These are phyloP conservation scores for Neurospora sp. DNA, from an alignment of 495 filamentous ascomycete genomes.

Conservation along the genomic window DNA sequence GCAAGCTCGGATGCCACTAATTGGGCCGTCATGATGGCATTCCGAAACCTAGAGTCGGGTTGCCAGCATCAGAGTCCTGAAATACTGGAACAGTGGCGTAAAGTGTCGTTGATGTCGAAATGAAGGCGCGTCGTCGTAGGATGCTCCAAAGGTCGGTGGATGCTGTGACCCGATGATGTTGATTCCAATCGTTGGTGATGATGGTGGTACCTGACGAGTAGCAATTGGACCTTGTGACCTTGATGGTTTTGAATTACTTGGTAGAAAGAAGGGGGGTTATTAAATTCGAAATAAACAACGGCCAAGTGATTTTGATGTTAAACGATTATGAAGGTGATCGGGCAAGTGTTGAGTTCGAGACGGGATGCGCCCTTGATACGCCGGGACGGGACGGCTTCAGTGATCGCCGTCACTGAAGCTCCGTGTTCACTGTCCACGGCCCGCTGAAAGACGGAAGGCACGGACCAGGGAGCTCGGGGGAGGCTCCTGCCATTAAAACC, in stretches of 20 bases:
- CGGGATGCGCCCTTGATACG: background rate
- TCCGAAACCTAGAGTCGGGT: conserved; percentile 2
- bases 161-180: background rate
- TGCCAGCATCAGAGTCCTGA: background rate
- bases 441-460: background rate
- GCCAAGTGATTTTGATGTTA: background rate
- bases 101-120: background rate
- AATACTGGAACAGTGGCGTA: background rate
- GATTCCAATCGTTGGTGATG: background rate
- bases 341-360: background rate
- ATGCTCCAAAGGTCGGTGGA: background rate
- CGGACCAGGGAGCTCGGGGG: background rate
- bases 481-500: background rate
- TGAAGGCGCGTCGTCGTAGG: background rate
- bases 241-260: background rate
- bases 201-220: background rate
- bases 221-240: background rate
- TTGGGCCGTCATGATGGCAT: conserved; percentile 78
- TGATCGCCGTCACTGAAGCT: background rate
- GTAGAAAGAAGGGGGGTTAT: background rate
- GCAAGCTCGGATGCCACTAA: conserved; percentile 81
- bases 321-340: background rate
- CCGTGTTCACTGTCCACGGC: background rate
- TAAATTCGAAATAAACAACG: background rate
- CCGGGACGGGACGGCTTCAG: background rate